Evolutionary conservation across 805 yeast species (phyloP).

Genomic region (Candida pseudofarinosa): DNA sequence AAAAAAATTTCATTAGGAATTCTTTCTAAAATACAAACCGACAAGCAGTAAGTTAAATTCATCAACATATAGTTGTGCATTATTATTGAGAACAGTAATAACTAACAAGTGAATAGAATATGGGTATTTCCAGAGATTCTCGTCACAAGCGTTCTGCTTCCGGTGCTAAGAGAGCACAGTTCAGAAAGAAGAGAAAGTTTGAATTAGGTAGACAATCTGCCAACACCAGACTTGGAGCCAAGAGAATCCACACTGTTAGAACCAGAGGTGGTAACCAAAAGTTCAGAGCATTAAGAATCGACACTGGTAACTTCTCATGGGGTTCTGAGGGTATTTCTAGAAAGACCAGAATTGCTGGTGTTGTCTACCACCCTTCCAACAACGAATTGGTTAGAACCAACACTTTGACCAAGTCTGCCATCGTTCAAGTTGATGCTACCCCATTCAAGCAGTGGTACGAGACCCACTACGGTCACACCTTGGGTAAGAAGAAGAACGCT

Average conservation of each 20-base stretch:
- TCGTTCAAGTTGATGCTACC: slow-evolving; percentile 99
- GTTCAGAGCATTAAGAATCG: slow-evolving; percentile 99
- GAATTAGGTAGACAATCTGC: slow-evolving; percentile 99
- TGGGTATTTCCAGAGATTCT: slow-evolving; percentile 99
- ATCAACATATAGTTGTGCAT: not conserved
- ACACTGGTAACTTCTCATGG: slow-evolving; percentile 99
- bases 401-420: slow-evolving; percentile 98
- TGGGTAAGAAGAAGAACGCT: slow-evolving; percentile 77
- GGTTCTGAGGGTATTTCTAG: slow-evolving; percentile 97
- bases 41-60: not conserved
- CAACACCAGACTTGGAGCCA: slow-evolving; percentile 97
- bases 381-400: slow-evolving; percentile 99
- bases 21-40: not conserved
- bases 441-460: slow-evolving; percentile 99
- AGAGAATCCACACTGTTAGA: slow-evolving; percentile 99
- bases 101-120: slow-evolving; percentile 39
- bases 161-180: slow-evolving; percentile 99
- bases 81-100: not conserved
- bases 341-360: slow-evolving; percentile 98
- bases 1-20: slow-evolving; percentile 1
- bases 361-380: slow-evolving; percentile 99
- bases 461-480: slow-evolving; percentile 91
- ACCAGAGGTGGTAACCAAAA: slow-evolving; percentile 99
- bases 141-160: slow-evolving; percentile 99
- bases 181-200: slow-evolving; percentile 99